Evolutionary conservation across 352 stramenopile genomes (phyloP), one percentile per base, ranked within the genome.

Genomic region (Phytophthora sojae): DNA sequence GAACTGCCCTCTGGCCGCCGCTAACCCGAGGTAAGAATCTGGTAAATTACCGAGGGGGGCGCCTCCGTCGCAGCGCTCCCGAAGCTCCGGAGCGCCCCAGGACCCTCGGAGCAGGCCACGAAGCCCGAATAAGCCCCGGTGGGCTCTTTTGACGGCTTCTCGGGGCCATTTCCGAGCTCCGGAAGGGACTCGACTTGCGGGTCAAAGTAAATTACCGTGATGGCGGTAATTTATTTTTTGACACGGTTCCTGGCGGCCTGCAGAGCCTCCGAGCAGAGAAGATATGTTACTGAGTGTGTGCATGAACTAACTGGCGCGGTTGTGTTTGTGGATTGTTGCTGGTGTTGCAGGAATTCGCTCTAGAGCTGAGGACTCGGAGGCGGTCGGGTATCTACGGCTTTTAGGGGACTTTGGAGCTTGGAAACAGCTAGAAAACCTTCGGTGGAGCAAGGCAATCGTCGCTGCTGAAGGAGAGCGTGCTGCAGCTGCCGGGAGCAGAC

Each of bases 21-120:
- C 65, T 70, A 81, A 32, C 64, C 21, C 59, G 26, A 85, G 78
- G 78, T 85, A 82, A 77, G 72, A 69, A 76, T 59, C 9, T 29
- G 37, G 75, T 81, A 82, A 66, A 76, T 81, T 81, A 80, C 56
- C 30, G 50, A 75, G 53, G 58, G 67, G 63, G 67, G 45, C 4
- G 4, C n/a, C n/a, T 12, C 45, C 45, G 7, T 6, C 45, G 45
- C 19, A 0, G 19, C 7, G 12, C 47, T 17, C 19, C 7, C 7
- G 47, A 9, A 30, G 47, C 44, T 5, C n/a, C 6, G 17, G 17
- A 23, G 47, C n/a, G 21, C 19, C 3, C 19, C 11, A 2, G 0
- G 6, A 9, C 3, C 47, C 19, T 44, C n/a, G 5, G 17, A 49
- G 7, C 42, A 21, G 17, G 42, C 1, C 15, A 49, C 4, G 8